Percentiles rank a stretch among this genome's conserved stretches.
Evolutionary conservation across 192 early-diverging fungal species (phyloP).

Genomic region (Coemansia sp.): DNA sequence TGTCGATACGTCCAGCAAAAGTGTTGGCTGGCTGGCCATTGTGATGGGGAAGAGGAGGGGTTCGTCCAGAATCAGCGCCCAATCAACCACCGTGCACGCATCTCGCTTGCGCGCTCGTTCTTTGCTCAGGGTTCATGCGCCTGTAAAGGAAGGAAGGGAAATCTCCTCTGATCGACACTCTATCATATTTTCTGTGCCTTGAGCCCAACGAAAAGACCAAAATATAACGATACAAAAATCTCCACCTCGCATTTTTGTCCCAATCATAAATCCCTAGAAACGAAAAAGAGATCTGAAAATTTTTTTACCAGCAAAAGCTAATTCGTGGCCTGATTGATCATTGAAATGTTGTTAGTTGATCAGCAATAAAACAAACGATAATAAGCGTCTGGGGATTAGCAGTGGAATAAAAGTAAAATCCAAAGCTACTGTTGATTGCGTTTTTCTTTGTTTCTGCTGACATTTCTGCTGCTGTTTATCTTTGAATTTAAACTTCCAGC

Average conservation of each 20-base stretch:
- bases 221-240: no score
- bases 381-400: neutral
- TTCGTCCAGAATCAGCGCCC: neutral
- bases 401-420: no score
- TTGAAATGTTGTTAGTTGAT: neutral
- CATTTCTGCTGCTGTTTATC: neutral
- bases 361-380: neutral
- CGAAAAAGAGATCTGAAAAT: neutral
- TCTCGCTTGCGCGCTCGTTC: neutral
- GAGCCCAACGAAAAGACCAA: no score
- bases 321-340: neutral
- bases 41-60: neutral
- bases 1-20: constrained; percentile 23
- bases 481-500: neutral
- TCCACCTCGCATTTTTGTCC: no score
- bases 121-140: neutral
- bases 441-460: no score
- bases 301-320: neutral
- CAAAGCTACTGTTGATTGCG: no score
- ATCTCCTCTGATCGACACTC: no score
- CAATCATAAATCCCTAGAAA: no score
- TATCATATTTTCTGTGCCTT: no score
- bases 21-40: neutral
- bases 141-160: no score
- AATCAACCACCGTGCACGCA: neutral